These are phyloP conservation scores for Lactarius sp. DNA, from an alignment of 768 basidiomycete genomes.

Conservation along the genomic window DNA sequence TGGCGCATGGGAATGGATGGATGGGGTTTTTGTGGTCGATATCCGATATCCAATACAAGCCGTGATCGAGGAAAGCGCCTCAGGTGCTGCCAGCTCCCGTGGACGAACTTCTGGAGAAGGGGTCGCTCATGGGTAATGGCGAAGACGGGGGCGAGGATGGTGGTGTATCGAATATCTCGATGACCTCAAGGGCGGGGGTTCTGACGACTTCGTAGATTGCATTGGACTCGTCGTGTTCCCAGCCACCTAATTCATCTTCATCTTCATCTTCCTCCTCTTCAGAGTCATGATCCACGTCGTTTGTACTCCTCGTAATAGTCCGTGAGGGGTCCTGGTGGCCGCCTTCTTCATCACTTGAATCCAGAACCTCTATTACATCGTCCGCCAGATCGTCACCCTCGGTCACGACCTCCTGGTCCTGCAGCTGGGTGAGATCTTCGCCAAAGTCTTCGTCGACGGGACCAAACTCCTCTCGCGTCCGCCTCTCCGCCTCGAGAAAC, in stretches of 20 bases:
- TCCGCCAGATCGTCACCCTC: slow-evolving; percentile 25
- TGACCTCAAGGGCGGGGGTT: slow-evolving; percentile 24
- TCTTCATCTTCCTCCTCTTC: slow-evolving; percentile 31
- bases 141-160: slow-evolving; percentile 24
- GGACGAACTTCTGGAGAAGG: background rate
- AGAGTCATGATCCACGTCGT: slow-evolving; percentile 13
- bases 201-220: slow-evolving; percentile 33
- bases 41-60: background rate
- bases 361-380: slow-evolving; percentile 22
- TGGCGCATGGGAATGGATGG: background rate
- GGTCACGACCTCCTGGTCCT: slow-evolving; percentile 30
- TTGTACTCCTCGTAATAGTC: slow-evolving; percentile 5
- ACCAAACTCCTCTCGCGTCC: slow-evolving; percentile 45
- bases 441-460: slow-evolving; percentile 41
- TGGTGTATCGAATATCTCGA: slow-evolving; percentile 34
- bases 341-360: slow-evolving; percentile 23
- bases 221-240: slow-evolving; percentile 41
- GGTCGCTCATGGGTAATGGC: slow-evolving; percentile 1
- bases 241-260: slow-evolving; percentile 39
- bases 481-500: slow-evolving; percentile 61
- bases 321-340: slow-evolving; percentile 2
- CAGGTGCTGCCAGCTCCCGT: background rate
- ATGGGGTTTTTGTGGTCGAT: background rate
- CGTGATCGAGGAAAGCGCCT: background rate
- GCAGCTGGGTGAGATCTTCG: slow-evolving; percentile 26